Evolutionary conservation across 805 yeast genomes (phyloP).

Genomic region (Lachancea sp.): DNA sequence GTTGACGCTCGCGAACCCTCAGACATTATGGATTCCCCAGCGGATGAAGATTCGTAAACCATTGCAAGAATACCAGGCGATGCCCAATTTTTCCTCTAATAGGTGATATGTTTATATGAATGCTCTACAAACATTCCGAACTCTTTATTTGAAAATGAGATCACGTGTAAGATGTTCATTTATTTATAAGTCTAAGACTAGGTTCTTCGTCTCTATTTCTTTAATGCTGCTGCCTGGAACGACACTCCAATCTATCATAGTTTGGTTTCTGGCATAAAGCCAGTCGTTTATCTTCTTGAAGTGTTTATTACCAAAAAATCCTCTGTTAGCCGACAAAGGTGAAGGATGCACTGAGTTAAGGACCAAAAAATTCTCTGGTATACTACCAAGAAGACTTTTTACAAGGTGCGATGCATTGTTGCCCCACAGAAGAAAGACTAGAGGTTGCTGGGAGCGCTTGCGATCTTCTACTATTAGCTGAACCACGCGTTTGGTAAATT

Average conservation of each 20-base stretch:
- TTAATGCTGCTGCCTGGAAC: constrained; percentile 24
- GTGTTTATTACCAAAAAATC: constrained; percentile 69
- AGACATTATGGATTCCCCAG: constrained; percentile 3
- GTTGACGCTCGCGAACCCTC: constrained; percentile 3
- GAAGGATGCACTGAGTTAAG: constrained; percentile 87
- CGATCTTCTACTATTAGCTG: constrained; percentile 45
- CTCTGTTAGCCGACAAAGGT: constrained; percentile 85
- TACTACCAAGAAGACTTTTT: constrained; percentile 33
- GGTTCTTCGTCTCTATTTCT: constrained; percentile 17
- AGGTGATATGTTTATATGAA: no score
- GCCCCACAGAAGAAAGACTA: constrained; percentile 81
- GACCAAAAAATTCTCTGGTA: constrained; percentile 38
- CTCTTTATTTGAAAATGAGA: neutral
- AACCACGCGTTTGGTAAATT: constrained; percentile 71
- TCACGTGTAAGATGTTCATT: neutral
- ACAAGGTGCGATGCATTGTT: constrained; percentile 63
- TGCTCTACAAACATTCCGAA: no score
- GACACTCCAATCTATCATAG: constrained; percentile 63
- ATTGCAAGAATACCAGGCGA: neutral
- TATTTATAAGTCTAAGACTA: constrained; percentile 7
- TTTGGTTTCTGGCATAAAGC: constrained; percentile 41
- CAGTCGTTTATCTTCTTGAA: constrained; percentile 73
- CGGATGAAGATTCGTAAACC: constrained; percentile 1
- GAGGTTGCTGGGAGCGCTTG: constrained; percentile 40
- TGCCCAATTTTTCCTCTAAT: no score